Evolutionary conservation across 768 basidiomycete genomes (phyloP), one percentile per base, ranked within the genome.

Genomic region (Mycena olivaceomarginata): DNA sequence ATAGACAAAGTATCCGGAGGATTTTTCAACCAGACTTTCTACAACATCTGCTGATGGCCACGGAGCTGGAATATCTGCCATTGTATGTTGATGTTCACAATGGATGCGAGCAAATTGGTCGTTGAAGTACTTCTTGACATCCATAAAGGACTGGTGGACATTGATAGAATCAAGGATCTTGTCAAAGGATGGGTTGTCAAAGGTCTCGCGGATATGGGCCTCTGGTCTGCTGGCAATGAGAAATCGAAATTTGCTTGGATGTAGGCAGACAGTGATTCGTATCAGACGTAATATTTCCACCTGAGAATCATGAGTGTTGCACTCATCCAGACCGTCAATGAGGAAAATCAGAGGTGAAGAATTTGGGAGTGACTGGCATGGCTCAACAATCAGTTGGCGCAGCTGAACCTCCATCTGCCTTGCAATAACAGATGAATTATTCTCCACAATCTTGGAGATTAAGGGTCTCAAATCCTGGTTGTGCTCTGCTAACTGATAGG

Each of bases 261-360:
- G 18, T 1, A 16, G 18, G 11, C 39, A 39, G 10, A 20, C 62
- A 3, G 62, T n/a, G 37, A 4, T 63, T 20, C 62, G 4, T 2
- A 63, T 63, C 18, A 43, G 5, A 2, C 11, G 62, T 11, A 63
- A n/a, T 39, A 63, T 63, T 9, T 63, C 37, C 9, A 6, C 8
- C 11, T 63, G 62, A 9, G 40, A 16, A 3, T 20, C 4, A 18
- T 41, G 37, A 63, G 15, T 25, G 7, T 63, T 18, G 8, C 62
- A 63, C 16, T 63, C 62, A 41, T 63, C 62, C 37, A 63, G 62
- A 41, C 62, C 62, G 11, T 63, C 62, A n/a, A 63, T 39, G 9
- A 63, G 62, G 39, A 63, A 6, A 39, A 43, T 63, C 16, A 41
- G 40, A 16, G 62, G 62, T 3, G 37, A 39, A 43, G 40, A 41